A percentile compares a stretch with the other conserved stretches of the same genome.
These are phyloP conservation scores for Cicer yamashitae DNA, from an alignment of 306 rosid genomes.

Conservation along the genomic window DNA sequence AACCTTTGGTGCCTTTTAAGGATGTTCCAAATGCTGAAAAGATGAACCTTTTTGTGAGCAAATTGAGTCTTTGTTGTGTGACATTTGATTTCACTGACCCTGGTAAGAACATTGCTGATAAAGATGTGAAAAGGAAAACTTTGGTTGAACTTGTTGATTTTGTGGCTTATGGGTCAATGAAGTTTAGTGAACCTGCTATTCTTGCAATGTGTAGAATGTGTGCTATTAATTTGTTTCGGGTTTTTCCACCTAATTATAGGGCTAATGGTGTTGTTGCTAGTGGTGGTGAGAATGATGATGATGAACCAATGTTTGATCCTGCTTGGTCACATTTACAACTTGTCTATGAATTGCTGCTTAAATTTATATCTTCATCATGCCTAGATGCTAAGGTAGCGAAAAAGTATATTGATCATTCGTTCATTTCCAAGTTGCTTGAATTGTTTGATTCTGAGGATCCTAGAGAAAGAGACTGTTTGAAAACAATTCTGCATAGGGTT, in stretches of 20 bases:
- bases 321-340: constrained; percentile 59
- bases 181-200: constrained; percentile 54
- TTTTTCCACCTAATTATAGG: constrained; percentile 55
- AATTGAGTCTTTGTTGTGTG: constrained; percentile 58
- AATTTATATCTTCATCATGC: constrained; percentile 48
- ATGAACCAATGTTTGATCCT: constrained; percentile 54
- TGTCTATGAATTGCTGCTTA: constrained; percentile 56
- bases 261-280: constrained; percentile 32
- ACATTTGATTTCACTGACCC: constrained; percentile 55
- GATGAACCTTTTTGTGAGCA: constrained; percentile 57
- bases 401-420: constrained; percentile 53
- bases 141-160: constrained; percentile 58
- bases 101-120: constrained; percentile 47
- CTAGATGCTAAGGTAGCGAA: constrained; percentile 56
- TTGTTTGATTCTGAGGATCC: constrained; percentile 59
- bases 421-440: constrained; percentile 50
- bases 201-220: constrained; percentile 58
- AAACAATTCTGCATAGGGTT: constrained; percentile 53
- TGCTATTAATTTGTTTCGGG: constrained; percentile 53
- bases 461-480: constrained; percentile 59
- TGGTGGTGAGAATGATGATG: constrained; percentile 53
- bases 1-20: constrained; percentile 57
- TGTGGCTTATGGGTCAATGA: constrained; percentile 50
- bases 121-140: constrained; percentile 53
- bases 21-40: constrained; percentile 54